Base-by-base conservation (phyloP, 164 flowering plant species). In the Vitis rupestris region DNA sequence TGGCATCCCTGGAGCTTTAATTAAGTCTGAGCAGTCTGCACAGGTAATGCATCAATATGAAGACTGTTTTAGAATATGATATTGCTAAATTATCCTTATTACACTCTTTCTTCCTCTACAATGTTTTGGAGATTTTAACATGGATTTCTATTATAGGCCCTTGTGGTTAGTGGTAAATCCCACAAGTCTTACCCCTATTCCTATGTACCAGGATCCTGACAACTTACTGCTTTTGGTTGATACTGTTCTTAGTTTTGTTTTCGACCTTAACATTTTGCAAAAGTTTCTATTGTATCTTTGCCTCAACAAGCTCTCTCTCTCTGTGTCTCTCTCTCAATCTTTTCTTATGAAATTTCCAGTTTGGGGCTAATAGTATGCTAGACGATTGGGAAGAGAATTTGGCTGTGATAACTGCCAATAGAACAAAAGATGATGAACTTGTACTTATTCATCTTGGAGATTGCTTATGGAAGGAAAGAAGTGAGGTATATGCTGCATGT, bases 391-490 rank as follows among this genome's bases (percentile, higher is more conserved):
- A 87, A 71, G 90, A 86, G 75, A 94, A 94, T 85, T 78, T 94
- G 84, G 98, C 96, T 30, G 78, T 91, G 57, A 86, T 94, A 73
- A 81, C 91, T 69, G 94, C 97, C 53, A 91, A 94, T 74, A 82
- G 94, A 76, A 94, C 98, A 60, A 90, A 88, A 72, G 93, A 80
- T 79, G 98, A 94, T 76, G 94, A 92, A 67, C 91, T 94, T 73
- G 97, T 94, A 53, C 83, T 94, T 69, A 74, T 87, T 60, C 94
- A 89, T 82, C 96, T 94, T 70, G 98, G 98, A 74, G 98, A 94
- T 82, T 83, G 89, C 74, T 51, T 94, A 50, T 92, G 94, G 97
- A 92, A 83, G 83, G 98, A 92, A 37, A 88, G 85, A 76, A 83
- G 88, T 69, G 87, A 92, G 86, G 98, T 91, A 76, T 70, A 76